phyloP scores from a whole-genome alignment of 179 eudicot genomes.

The Amaranthus tricolor region DNA sequence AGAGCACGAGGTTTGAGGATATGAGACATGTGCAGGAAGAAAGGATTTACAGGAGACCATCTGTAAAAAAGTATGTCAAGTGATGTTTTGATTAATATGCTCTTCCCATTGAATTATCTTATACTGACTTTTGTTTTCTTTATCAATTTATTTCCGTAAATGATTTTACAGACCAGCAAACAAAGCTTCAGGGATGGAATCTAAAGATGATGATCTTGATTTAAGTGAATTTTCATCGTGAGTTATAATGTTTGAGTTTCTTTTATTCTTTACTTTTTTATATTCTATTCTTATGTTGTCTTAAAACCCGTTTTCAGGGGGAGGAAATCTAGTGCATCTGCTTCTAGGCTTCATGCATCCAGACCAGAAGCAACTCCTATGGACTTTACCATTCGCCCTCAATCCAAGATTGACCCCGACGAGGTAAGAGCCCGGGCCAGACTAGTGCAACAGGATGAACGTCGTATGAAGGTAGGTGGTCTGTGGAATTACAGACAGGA shows the following conservation, averaged over 20 bases:
- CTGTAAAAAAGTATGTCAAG: slow-evolving; percentile 49
- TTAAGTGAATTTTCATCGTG: slow-evolving; percentile 54
- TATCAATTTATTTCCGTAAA: neutral
- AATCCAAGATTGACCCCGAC: slow-evolving; percentile 88
- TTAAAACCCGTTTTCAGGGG: slow-evolving; percentile 37
- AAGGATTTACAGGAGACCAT: slow-evolving; percentile 55
- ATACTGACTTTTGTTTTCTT: neutral
- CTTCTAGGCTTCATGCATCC: slow-evolving; percentile 47
- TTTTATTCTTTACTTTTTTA: neutral
- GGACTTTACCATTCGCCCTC: slow-evolving; percentile 84
- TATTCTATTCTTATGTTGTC: neutral
- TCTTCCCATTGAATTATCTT: too few species aligned
- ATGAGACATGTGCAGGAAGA: slow-evolving; percentile 78
- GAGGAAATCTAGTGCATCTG: slow-evolving; percentile 62
- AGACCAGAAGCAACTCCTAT: slow-evolving; percentile 85
- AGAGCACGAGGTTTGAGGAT: slow-evolving; percentile 91
- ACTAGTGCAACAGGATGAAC: slow-evolving; percentile 69
- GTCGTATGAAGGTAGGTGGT: slow-evolving; percentile 66
- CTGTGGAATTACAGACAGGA: neutral
- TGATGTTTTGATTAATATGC: neutral
- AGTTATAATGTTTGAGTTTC: slow-evolving; percentile 19
- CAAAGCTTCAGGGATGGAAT: slow-evolving; percentile 55
- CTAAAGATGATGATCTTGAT: slow-evolving; percentile 81
- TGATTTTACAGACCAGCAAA: slow-evolving; percentile 43
- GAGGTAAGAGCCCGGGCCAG: slow-evolving; percentile 78